Conservation (phyloP, 371 early-diverging fungal genomes). For the Lichtheimia ramosa region DNA sequence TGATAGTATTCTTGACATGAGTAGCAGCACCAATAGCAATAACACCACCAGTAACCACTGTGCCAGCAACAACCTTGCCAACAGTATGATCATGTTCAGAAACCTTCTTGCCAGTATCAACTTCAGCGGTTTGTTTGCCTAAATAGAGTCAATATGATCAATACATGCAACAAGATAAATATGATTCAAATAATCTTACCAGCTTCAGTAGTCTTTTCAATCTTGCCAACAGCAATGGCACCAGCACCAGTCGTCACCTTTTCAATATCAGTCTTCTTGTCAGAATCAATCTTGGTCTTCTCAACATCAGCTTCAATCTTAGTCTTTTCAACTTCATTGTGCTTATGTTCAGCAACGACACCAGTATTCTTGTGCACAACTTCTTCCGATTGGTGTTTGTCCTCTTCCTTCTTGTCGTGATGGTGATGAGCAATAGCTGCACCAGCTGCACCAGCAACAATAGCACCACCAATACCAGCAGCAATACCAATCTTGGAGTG, state of each 20-base stretch:
- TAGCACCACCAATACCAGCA: not conserved
- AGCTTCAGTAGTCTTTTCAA: not conserved
- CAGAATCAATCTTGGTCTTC: not conserved
- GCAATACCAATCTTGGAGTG: not conserved
- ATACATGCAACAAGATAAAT: not conserved
- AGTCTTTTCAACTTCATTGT: not conserved
- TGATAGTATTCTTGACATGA: constrained; percentile 26
- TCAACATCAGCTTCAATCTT: not conserved
- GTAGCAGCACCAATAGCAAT: constrained; percentile 8
- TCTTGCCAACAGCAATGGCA: not conserved
- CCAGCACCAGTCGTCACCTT: not conserved
- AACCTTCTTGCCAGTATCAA: constrained; percentile 22
- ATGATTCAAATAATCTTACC: not conserved
- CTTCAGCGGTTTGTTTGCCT: not conserved
- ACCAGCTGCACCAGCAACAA: not conserved
- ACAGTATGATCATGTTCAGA: constrained; percentile 6
- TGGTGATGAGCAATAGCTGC: not conserved
- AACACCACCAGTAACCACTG: constrained; percentile 1
- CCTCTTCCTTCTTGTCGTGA: not conserved
- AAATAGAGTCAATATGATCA: no score
- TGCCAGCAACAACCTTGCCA: constrained; percentile 6
- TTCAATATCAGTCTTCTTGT: not conserved
- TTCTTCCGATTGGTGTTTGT: not conserved
- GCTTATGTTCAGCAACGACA: not conserved
- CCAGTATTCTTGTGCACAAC: not conserved